Base-by-base conservation (phyloP, 305 asterid genomes). In the Fraxinus sp. region DNA sequence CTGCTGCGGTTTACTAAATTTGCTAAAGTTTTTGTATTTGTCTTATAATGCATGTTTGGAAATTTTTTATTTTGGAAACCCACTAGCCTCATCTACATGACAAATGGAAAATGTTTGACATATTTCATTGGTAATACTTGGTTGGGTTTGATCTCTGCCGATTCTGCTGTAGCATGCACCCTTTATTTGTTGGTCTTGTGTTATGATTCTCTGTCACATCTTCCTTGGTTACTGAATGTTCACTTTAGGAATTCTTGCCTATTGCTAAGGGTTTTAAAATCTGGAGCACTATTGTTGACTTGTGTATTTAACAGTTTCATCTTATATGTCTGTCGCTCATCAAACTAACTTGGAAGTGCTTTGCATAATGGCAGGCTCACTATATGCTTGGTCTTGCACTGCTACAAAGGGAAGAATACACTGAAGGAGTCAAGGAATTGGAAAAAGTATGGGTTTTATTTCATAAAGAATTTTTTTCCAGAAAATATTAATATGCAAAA, bases 311-410 rank as follows among this genome's bases (percentile, higher is more conserved):
- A 30, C 44, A 52, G 7, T 41, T 37, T 78, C 62, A 8, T 68
- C 55, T 70, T 37, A 13, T 57, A 73, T 84, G 35, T 28, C 35
- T 26, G 80, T 86, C 35, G 4, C 13, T 44, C 79, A 24, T 9
- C 9, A 32, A 32, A 76, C 80, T 84, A 79, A 89, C 79, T 32
- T 36, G 32, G 18, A 80, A 49, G 49, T 83, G 49, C 78, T 81
- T 80, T 85, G 78, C 76, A 57, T 73, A 44, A 77, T 86, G 82
- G 18, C 94, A 96, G 98, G 99, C 86, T 20, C 99, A 92, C 84
- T 93, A 93, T 84, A 92, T 93, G 94, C 97, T 96, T 72, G 98
- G 98, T 78, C 99, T 91, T 44, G 98, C 98, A 16, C 85, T 94
- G 89, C 95, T 94, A 44, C 90, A 93, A 86, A 92, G 83, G 88